A percentile compares a stretch with the other conserved stretches of the same genome.
phyloP scores from a whole-genome alignment of 2,329 filamentous ascomycete species.

The Sporothrix protearum region DNA sequence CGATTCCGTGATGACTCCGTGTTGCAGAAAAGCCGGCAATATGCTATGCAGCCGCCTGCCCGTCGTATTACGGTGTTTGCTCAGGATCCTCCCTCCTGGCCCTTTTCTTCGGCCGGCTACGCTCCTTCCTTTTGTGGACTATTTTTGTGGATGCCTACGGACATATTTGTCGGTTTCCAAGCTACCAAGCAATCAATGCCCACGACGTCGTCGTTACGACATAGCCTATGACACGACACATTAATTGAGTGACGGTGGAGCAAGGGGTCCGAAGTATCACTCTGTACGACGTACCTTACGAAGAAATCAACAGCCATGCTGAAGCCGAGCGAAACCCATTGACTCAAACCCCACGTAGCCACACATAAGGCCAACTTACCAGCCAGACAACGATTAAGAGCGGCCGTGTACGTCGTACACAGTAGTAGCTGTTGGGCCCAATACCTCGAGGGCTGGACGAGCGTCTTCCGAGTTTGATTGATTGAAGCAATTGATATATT shows the following conservation, averaged over 20 bases:
- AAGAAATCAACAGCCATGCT: no score
- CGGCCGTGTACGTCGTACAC: background rate
- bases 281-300: no score
- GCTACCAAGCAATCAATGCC: background rate
- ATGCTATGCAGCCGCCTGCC: background rate
- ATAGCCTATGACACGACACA: background rate
- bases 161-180: no score
- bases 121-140: background rate
- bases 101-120: background rate
- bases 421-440: background rate
- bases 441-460: background rate
- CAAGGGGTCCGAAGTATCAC: no score
- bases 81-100: background rate
- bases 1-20: background rate
- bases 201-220: background rate
- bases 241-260: no score
- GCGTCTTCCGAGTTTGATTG: background rate
- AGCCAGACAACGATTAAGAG: background rate
- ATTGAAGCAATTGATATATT: no score
- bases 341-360: no score
- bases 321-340: no score
- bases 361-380: background rate
- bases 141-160: no score
- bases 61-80: background rate
- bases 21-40: background rate